These are phyloP conservation scores for Trichoderma harzianum DNA, from an alignment of 2,329 filamentous ascomycete species.

Conservation along the genomic window DNA sequence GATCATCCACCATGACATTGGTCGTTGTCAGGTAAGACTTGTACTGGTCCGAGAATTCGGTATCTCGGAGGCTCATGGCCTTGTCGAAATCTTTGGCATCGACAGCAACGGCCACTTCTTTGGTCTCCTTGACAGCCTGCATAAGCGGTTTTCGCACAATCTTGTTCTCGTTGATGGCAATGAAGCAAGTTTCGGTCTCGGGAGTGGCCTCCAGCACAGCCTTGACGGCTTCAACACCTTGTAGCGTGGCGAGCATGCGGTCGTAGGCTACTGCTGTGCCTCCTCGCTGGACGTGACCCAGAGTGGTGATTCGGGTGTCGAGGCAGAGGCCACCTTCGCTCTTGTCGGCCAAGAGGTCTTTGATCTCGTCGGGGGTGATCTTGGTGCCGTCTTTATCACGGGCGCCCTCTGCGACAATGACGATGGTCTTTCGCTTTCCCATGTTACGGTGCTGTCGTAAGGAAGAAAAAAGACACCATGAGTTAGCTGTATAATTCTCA, in stretches of 20 bases:
- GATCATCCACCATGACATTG: slow-evolving; percentile 67
- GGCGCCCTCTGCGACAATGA: slow-evolving; percentile 95
- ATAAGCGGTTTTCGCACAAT: slow-evolving; percentile 87
- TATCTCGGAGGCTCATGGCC: slow-evolving; percentile 85
- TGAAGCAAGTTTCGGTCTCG: slow-evolving; percentile 87
- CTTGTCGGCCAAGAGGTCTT: slow-evolving; percentile 77
- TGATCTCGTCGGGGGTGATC: slow-evolving; percentile 78
- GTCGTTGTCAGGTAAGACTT: slow-evolving; percentile 88
- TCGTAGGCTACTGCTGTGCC: slow-evolving; percentile 92
- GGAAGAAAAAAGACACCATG: neutral
- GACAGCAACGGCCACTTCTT: slow-evolving; percentile 79
- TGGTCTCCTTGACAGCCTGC: slow-evolving; percentile 81
- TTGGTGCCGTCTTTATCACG: slow-evolving; percentile 80
- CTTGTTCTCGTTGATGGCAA: slow-evolving; percentile 97
- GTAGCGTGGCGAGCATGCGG: slow-evolving; percentile 85
- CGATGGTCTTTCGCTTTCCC: slow-evolving; percentile 96
- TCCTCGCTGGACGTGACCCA: slow-evolving; percentile 96
- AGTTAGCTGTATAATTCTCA: slow-evolving; percentile 1
- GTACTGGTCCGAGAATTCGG: slow-evolving; percentile 92
- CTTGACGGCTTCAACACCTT: slow-evolving; percentile 91
- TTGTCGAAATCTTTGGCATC: slow-evolving; percentile 78
- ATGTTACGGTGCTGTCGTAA: slow-evolving; percentile 68
- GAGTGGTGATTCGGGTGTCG: slow-evolving; percentile 89
- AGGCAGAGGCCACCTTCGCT: slow-evolving; percentile 65
- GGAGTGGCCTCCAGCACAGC: slow-evolving; percentile 87